These are phyloP conservation scores for Triticum monococcum DNA, from an alignment of 176 grass and related monocot species.

Conservation along the genomic window DNA sequence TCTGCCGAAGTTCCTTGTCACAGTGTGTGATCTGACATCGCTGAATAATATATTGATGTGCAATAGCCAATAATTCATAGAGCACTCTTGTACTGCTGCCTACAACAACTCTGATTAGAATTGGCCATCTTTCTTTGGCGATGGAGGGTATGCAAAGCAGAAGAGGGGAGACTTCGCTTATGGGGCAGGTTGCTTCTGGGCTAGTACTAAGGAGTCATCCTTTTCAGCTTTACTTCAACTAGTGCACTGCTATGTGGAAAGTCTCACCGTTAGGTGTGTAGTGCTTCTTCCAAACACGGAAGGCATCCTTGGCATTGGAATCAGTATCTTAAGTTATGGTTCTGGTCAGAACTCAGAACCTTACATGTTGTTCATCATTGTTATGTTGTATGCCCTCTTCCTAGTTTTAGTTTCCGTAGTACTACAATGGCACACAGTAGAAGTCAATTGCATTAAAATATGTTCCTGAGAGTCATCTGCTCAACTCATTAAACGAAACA, in stretches of 20 bases:
- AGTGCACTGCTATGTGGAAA: constrained; percentile 8
- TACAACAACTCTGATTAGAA: background rate
- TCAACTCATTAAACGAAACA: background rate
- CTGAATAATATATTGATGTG: background rate
- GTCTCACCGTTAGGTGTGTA: background rate
- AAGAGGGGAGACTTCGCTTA: constrained; percentile 23
- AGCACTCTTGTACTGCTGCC: background rate
- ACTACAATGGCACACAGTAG: background rate
- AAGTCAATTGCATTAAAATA: background rate
- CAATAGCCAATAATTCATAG: background rate
- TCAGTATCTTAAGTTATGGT: constrained; percentile 4
- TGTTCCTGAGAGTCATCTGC: background rate
- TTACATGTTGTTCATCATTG: background rate
- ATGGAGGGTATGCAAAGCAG: background rate
- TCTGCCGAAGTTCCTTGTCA: background rate
- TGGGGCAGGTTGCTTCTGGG: constrained; percentile 22
- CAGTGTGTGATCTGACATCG: background rate
- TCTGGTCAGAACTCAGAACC: constrained; percentile 8
- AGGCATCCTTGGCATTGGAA: background rate
- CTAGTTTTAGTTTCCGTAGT: background rate
- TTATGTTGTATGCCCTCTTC: background rate
- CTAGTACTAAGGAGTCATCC: constrained; percentile 27
- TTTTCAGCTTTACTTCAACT: constrained; percentile 44
- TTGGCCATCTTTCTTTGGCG: background rate
- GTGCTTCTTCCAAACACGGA: background rate